Base-by-base conservation (phyloP, 192 early-diverging fungal genomes). In the Spinellus fusiger region DNA sequence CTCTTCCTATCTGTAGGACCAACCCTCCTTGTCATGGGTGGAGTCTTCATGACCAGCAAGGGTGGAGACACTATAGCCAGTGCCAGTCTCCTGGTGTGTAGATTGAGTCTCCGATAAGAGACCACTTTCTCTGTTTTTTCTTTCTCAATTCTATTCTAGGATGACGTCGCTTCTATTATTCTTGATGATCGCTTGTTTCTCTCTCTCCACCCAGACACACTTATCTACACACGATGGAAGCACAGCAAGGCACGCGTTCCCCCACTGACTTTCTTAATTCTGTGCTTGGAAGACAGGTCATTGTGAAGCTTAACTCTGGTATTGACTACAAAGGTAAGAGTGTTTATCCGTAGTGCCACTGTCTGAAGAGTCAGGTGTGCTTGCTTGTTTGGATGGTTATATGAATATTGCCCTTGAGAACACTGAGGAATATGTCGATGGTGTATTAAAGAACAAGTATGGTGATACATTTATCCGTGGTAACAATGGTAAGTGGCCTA, bases 401-500 rank as follows among this genome's bases (percentile, higher is more conserved):
- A 92, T 92, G 95, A 96, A 98, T 75, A 95, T 98, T 78, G 96
- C 93, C 12, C 59, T 98, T 69, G 96, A 96, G 76, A 84, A 94
- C 57, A 96, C 94, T 5, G 87, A 96, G 64, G 96, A 98, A 75
- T 96, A 89, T 54, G 94, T 96, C 27, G 88, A 95, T 68, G 96
- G 96, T n/a, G 78, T 89, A 54, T 74, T 93, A 31, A 94, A 89
- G 59, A 94, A 96, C 77, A 86, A 79, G 53, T 98, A 95, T 69
- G 94, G 94, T 22, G 96, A 98, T 61, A 86, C 86, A 2, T 98
- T 98, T 74, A 93, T 98, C 74, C 89, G 96, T 9, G 96, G 96
- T 58, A 98, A 98, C 77, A 96, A 96, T 71, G 91, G 91, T 88
- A 84, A 56, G 35, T 35, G 10, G 16, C 10, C 1, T 31, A 35